phyloP scores from a whole-genome alignment of 1,139 yeast species.

The Candida labiduridarum region DNA sequence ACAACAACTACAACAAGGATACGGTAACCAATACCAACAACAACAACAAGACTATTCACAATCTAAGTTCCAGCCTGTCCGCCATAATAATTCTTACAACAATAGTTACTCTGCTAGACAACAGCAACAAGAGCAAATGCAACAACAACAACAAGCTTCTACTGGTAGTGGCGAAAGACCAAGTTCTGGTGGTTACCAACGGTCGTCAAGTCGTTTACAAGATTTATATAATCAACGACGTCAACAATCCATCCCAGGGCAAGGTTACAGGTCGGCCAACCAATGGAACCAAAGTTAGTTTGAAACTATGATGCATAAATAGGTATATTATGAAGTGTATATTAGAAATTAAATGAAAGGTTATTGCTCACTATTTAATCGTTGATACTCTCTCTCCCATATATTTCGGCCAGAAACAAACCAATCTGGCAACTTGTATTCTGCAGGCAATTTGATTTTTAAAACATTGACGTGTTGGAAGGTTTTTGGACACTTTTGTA shows the following conservation, averaged over 20 bases:
- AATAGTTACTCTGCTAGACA: constrained; percentile 24
- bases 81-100: constrained; percentile 24
- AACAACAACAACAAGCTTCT: not conserved
- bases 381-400: constrained; percentile 52
- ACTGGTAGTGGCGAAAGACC: constrained; percentile 4
- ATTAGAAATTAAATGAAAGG: not conserved
- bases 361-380: constrained; percentile 14
- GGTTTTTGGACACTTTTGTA: constrained; percentile 29
- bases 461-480: constrained; percentile 43
- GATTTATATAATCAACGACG: constrained; percentile 49
- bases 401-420: constrained; percentile 59
- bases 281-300: not conserved
- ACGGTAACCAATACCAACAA: constrained; percentile 6
- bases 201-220: constrained; percentile 41
- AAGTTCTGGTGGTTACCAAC: constrained; percentile 25
- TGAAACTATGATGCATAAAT: not conserved
- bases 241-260: constrained; percentile 42
- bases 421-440: constrained; percentile 70
- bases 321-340: not conserved
- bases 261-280: constrained; percentile 28
- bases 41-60: constrained; percentile 11
- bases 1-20: constrained; percentile 11
- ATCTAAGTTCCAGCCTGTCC: constrained; percentile 33
- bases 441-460: constrained; percentile 60
- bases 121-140: constrained; percentile 16